A percentile compares a stretch with the other conserved stretches of the same genome.
Conservation (phyloP, 495 filamentous ascomycete species). For the Aspergillus incahuasiensis region DNA sequence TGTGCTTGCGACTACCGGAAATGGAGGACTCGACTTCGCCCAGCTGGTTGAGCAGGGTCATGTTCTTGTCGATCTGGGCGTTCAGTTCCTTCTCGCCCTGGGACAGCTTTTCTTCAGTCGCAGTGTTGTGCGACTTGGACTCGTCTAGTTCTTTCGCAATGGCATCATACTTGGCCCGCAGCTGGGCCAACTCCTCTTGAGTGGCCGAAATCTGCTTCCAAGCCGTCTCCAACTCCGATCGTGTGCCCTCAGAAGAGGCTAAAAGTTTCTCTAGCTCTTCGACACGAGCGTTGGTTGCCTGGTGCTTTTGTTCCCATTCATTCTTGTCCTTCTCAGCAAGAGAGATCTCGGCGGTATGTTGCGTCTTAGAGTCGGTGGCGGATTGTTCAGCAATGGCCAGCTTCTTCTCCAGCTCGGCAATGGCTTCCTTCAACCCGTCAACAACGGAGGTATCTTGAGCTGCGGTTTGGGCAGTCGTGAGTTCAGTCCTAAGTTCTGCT, state of each 20-base stretch:
- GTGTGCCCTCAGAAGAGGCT: slow-evolving; percentile 23
- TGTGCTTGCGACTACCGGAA: slow-evolving; percentile 35
- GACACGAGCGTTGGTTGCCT: slow-evolving; percentile 23
- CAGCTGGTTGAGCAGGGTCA: slow-evolving; percentile 43
- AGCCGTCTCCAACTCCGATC: slow-evolving; percentile 34
- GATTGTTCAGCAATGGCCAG: slow-evolving; percentile 32
- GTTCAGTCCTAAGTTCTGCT: slow-evolving; percentile 29
- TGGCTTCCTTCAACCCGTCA: slow-evolving; percentile 32
- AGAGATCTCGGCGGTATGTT: slow-evolving; percentile 31
- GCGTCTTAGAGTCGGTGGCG: slow-evolving; percentile 28
- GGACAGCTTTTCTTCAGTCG: slow-evolving; percentile 33
- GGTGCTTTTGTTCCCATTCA: slow-evolving; percentile 31
- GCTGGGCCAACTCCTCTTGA: slow-evolving; percentile 31
- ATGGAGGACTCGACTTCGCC: slow-evolving; percentile 38
- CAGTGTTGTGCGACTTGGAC: slow-evolving; percentile 25
- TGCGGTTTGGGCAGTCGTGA: slow-evolving; percentile 33
- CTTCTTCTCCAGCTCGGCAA: slow-evolving; percentile 37
- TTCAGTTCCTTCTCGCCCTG: slow-evolving; percentile 38
- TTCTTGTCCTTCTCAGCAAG: slow-evolving; percentile 30
- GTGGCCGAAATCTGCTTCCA: slow-evolving; percentile 31
- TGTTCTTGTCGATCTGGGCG: slow-evolving; percentile 48
- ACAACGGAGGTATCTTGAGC: slow-evolving; percentile 37
- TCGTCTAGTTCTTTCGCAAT: slow-evolving; percentile 31
- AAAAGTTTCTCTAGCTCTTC: slow-evolving; percentile 36
- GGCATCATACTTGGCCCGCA: slow-evolving; percentile 32